A percentile compares a stretch with the other conserved stretches of the same genome.
Conservation (phyloP, 805 yeast species). For the Ascoidea tarda region DNA sequence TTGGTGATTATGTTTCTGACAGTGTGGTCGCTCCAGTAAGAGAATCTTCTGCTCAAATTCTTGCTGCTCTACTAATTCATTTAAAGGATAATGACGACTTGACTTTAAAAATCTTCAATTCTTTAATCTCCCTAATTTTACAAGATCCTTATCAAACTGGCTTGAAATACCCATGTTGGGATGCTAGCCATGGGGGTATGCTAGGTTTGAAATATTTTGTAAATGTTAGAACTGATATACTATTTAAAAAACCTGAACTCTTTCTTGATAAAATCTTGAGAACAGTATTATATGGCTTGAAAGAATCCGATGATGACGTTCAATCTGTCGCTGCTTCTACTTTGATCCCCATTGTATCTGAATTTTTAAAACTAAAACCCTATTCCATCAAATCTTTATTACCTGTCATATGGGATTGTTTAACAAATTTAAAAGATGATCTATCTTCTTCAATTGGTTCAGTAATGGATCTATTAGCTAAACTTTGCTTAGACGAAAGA, state of each 20-base stretch:
- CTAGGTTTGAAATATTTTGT: constrained; percentile 87
- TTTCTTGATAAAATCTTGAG: constrained; percentile 58
- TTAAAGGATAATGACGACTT: constrained; percentile 36
- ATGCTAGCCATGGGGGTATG: constrained; percentile 97
- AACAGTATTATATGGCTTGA: constrained; percentile 80
- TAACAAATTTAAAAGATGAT: constrained; percentile 79
- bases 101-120: constrained; percentile 47
- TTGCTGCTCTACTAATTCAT: constrained; percentile 80
- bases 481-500: constrained; percentile 67
- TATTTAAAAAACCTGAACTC: constrained; percentile 37
- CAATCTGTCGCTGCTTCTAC: constrained; percentile 96
- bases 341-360: constrained; percentile 76
- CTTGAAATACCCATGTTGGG: constrained; percentile 61
- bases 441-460: constrained; percentile 90
- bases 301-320: constrained; percentile 79
- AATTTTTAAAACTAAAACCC: constrained; percentile 57
- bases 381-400: constrained; percentile 29
- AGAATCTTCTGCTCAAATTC: constrained; percentile 89
- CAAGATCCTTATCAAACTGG: constrained; percentile 35
- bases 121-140: constrained; percentile 53
- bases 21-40: constrained; percentile 97
- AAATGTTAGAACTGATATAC: constrained; percentile 71
- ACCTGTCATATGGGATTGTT: constrained; percentile 79
- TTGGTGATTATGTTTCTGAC: constrained; percentile 94
- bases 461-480: constrained; percentile 86